phyloP scores from a whole-genome alignment of 2,329 filamentous ascomycete species.

The Ceratocystis huliohia region DNA sequence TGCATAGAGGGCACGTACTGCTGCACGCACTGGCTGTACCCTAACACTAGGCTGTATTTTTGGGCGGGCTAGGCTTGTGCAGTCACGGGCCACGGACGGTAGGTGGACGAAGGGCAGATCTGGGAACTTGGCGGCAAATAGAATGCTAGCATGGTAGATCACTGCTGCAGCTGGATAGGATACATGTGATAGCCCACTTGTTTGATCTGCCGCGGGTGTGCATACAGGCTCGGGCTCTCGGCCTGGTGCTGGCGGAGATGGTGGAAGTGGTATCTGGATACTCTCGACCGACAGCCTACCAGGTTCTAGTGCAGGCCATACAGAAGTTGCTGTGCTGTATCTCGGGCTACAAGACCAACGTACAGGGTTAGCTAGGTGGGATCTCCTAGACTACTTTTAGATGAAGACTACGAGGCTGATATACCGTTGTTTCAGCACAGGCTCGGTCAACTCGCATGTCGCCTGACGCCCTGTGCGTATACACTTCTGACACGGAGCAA shows the following conservation, averaged over 20 bases:
- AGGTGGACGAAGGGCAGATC: constrained; percentile 12
- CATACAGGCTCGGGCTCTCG: neutral
- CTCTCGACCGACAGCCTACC: neutral
- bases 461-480: constrained; percentile 8
- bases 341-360: neutral
- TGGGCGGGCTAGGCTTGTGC: neutral
- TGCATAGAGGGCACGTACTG: neutral
- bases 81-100: constrained; percentile 7
- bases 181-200: neutral
- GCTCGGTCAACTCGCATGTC: constrained; percentile 12
- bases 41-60: neutral
- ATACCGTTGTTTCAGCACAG: constrained; percentile 13
- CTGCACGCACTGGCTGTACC: neutral
- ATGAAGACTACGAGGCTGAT: neutral
- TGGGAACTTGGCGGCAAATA: constrained; percentile 12
- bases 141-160: constrained; percentile 12
- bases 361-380: neutral
- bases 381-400: neutral
- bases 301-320: neutral
- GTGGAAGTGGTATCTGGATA: neutral
- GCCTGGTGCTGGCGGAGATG: neutral
- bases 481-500: constrained; percentile 16
- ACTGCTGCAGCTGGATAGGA: neutral
- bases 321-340: neutral
- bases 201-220: neutral